Conservation (phyloP, 768 basidiomycete species). For the Paxillus ammoniavirescens region DNA sequence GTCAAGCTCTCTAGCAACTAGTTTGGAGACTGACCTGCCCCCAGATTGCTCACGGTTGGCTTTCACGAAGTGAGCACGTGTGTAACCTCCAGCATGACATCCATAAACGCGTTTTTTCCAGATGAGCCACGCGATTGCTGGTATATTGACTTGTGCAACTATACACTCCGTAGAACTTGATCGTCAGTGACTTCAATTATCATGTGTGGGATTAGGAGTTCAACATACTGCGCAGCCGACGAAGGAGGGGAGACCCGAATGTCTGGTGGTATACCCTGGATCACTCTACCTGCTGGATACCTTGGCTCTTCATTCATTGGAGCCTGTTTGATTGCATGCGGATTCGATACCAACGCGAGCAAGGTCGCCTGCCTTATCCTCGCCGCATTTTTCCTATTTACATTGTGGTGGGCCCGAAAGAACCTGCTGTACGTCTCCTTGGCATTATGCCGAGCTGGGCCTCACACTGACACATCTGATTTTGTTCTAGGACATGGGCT, state of each 20-base stretch:
- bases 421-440: constrained; percentile 61
- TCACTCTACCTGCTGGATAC: constrained; percentile 85
- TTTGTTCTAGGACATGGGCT: constrained; percentile 60
- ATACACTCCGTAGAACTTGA: constrained; percentile 87
- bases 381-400: constrained; percentile 83
- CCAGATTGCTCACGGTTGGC: constrained; percentile 78
- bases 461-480: background rate
- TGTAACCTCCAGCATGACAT: constrained; percentile 5
- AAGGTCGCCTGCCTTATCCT: constrained; percentile 80
- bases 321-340: constrained; percentile 81
- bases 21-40: constrained; percentile 15
- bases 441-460: background rate
- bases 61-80: constrained; percentile 71
- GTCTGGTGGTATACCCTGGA: constrained; percentile 80
- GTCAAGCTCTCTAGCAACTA: constrained; percentile 22
- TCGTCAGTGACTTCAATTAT: constrained; percentile 48
- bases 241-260: constrained; percentile 87
- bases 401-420: constrained; percentile 83
- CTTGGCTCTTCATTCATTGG: constrained; percentile 86
- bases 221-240: constrained; percentile 50
- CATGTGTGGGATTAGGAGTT: constrained; percentile 5
- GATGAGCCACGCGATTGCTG: constrained; percentile 86
- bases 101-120: constrained; percentile 24
- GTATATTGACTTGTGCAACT: constrained; percentile 79
- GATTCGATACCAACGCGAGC: constrained; percentile 85